Evolutionary conservation across 2,329 filamentous ascomycete genomes (phyloP).

Genomic region (Calonectria pteridis): DNA sequence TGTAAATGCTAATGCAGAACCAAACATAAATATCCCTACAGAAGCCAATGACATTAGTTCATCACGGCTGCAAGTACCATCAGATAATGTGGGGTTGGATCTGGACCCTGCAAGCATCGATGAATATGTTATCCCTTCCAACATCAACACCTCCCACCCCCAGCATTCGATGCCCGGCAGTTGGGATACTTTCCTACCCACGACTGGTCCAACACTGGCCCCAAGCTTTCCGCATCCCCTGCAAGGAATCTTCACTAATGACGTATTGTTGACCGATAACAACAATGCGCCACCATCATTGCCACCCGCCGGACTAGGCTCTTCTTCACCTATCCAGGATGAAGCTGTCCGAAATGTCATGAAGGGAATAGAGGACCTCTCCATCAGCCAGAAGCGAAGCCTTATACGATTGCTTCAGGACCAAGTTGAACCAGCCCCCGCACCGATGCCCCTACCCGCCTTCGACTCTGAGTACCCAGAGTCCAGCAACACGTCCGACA

Average conservation of each 20-base stretch:
- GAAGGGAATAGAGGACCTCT: slow-evolving; percentile 31
- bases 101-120: neutral
- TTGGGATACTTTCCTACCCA: neutral
- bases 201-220: neutral
- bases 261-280: neutral
- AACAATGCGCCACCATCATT: neutral
- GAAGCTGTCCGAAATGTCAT: slow-evolving; percentile 31
- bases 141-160: neutral
- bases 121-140: neutral
- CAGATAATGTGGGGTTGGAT: neutral
- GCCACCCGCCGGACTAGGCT: neutral
- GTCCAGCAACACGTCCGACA: neutral
- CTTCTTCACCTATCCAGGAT: slow-evolving; percentile 10
- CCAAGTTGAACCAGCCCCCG: slow-evolving; percentile 21
- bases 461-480: neutral
- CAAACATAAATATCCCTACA: neutral
- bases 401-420: slow-evolving; percentile 39
- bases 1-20: neutral
- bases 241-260: neutral
- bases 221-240: neutral
- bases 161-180: neutral
- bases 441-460: neutral
- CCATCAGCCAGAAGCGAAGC: slow-evolving; percentile 35
- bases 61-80: neutral
- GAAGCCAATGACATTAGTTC: neutral